These are phyloP conservation scores for Colletotrichum navitas DNA, from an alignment of 2,329 filamentous ascomycete species.

Conservation along the genomic window DNA sequence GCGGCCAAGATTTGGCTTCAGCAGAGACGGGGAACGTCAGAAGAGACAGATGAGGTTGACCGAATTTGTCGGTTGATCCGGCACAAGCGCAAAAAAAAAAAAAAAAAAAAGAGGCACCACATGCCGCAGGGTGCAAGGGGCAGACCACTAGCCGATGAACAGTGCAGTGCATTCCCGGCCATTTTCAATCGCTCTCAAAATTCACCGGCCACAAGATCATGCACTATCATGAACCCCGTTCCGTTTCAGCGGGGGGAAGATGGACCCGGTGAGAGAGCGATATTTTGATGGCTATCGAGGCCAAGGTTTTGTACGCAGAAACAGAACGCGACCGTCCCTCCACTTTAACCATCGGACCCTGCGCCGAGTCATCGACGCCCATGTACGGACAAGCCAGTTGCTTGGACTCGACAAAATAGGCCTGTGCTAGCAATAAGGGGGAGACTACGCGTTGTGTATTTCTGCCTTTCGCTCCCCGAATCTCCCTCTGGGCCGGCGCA, in stretches of 20 bases:
- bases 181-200: slow-evolving; percentile 23
- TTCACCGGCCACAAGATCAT: slow-evolving; percentile 29
- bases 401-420: background rate
- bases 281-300: slow-evolving; percentile 5
- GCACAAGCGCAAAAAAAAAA: slow-evolving; percentile 26
- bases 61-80: slow-evolving; percentile 41
- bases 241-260: slow-evolving; percentile 19
- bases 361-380: slow-evolving; percentile 23
- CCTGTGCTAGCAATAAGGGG: background rate
- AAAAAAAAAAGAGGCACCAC: slow-evolving; percentile 8
- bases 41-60: slow-evolving; percentile 38
- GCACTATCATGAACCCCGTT: slow-evolving; percentile 18
- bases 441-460: background rate
- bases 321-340: background rate
- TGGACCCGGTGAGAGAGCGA: background rate
- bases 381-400: slow-evolving; percentile 11
- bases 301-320: background rate
- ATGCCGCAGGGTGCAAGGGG: slow-evolving; percentile 35
- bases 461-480: background rate
- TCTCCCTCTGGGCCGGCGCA: background rate
- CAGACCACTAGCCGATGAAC: slow-evolving; percentile 23
- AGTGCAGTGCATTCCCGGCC: slow-evolving; percentile 34
- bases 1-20: background rate
- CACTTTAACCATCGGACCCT: slow-evolving; percentile 17
- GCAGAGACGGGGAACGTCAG: slow-evolving; percentile 26